phyloP scores from a whole-genome alignment of 2,329 filamentous ascomycete species.

The Pseudocercospora fuligena region DNA sequence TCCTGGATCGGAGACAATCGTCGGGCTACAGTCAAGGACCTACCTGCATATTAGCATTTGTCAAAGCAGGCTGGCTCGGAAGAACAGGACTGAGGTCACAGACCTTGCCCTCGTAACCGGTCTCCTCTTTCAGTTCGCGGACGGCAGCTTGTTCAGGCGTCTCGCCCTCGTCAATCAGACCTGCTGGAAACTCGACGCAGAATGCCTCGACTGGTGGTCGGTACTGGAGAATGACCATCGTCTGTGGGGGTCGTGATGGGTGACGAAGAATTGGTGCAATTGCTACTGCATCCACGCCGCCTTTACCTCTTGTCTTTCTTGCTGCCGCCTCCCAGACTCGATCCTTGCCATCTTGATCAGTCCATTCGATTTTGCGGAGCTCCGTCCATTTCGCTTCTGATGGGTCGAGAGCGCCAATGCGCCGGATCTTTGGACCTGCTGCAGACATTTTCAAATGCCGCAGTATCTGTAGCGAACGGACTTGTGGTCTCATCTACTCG shows the following conservation, averaged over 20 bases:
- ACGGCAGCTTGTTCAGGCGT: conserved; percentile 61
- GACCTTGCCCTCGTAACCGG: conserved; percentile 62
- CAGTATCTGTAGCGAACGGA: conserved; percentile 25
- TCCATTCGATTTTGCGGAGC: conserved; percentile 57
- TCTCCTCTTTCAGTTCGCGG: conserved; percentile 66
- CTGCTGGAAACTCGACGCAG: conserved; percentile 65
- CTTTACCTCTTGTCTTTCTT: conserved; percentile 58
- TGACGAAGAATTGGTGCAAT: conserved; percentile 60
- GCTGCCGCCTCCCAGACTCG: conserved; percentile 58
- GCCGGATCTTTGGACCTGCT: conserved; percentile 51
- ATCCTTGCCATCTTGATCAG: conserved; percentile 47
- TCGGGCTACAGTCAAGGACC: conserved; percentile 59
- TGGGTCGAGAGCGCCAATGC: conserved; percentile 54
- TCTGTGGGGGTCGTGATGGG: conserved; percentile 52
- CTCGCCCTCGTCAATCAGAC: conserved; percentile 63
- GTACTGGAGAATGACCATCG: conserved; percentile 63
- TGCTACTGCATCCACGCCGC: conserved; percentile 65
- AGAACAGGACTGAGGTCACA: conserved; percentile 59
- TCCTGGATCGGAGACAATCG: conserved; percentile 70
- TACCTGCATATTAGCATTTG: conserved; percentile 43
- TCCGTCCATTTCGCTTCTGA: conserved; percentile 63
- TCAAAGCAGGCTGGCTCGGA: conserved; percentile 62
- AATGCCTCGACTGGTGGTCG: conserved; percentile 63
- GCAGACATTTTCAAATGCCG: conserved; percentile 32
- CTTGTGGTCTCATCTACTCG: neutral